Evolutionary conservation across 2,329 filamentous ascomycete genomes (phyloP).

Genomic region (Hypomyces rosellus): DNA sequence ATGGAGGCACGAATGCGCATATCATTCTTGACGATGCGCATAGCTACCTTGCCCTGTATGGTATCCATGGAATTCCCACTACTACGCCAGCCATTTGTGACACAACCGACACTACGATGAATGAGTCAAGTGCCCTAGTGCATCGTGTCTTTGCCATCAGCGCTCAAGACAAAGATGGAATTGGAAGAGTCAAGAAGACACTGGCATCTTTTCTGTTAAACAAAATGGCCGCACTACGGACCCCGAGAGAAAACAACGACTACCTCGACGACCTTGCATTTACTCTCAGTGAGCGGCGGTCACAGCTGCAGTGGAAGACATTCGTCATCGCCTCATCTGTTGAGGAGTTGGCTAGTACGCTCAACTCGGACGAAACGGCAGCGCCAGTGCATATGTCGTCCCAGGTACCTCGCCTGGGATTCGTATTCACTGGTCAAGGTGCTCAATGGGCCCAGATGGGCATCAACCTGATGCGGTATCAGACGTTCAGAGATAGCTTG

Average conservation of each 20-base stretch:
- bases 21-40: neutral
- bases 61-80: neutral
- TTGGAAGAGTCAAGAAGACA: neutral
- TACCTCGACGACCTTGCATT: neutral
- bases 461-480: slow-evolving; percentile 18
- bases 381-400: slow-evolving; percentile 1
- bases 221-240: neutral
- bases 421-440: slow-evolving; percentile 30
- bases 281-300: neutral
- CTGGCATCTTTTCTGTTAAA: neutral
- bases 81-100: neutral
- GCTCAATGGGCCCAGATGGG: slow-evolving; percentile 27
- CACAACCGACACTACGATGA: neutral
- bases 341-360: neutral
- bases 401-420: slow-evolving; percentile 12
- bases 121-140: neutral
- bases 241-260: neutral
- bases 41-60: neutral
- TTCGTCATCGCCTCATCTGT: neutral
- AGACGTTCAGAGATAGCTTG: slow-evolving; percentile 1
- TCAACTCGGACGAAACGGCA: neutral
- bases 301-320: neutral
- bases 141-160: neutral
- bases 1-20: neutral
- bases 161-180: neutral